Base-by-base conservation (phyloP, 768 basidiomycete genomes). In the Boletus pseudopeckii region DNA sequence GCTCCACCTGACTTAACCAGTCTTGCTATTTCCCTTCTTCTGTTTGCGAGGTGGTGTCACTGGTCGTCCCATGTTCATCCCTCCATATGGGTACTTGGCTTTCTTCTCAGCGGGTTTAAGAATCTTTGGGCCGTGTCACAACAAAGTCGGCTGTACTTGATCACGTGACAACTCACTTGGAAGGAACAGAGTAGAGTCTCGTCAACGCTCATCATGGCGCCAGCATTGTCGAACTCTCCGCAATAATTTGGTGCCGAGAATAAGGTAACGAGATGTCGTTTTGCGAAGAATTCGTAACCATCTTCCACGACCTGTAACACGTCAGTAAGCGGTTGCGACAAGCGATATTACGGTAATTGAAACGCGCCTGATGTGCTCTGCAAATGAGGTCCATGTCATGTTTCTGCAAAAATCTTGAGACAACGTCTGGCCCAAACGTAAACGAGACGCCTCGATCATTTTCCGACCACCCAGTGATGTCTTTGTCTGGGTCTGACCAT, bases 351-450 rank as follows among this genome's bases (percentile, higher is more conserved):
- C 9, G 24, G 42, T 56, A 24, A 49, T 56, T 28, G 50, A 74
- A 48, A 53, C 85, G 64, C 65, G 88, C 92, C 83, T 98, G 95
- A 80, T 98, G 96, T 68, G 93, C 96, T 73, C 96, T 82, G 76
- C 96, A 98, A 67, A 98, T 98, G 68, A 98, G 77, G 72, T 98
- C 96, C 96, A 98, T 97, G 74, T 99, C 96, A 69, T 99, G 96
- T 73, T 98, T 98, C 80, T 97, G 94, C 65, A 99, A 77, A 82
- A 99, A 99, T 64, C 96, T 83, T 62, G 92, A 92, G 48, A 99
- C 96, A 45, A 99, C 96, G 68, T 98, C 96, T 22, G 95, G 93
- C 8, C 96, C 96, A 72, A 98, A 99, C 22, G 96, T 98, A 75
- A 99, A 99, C 39, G 94, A 97, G 47, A 99, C 96, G 54, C 96